phyloP scores from a whole-genome alignment of 306 rosid species.

The Inga leiocalycina region DNA sequence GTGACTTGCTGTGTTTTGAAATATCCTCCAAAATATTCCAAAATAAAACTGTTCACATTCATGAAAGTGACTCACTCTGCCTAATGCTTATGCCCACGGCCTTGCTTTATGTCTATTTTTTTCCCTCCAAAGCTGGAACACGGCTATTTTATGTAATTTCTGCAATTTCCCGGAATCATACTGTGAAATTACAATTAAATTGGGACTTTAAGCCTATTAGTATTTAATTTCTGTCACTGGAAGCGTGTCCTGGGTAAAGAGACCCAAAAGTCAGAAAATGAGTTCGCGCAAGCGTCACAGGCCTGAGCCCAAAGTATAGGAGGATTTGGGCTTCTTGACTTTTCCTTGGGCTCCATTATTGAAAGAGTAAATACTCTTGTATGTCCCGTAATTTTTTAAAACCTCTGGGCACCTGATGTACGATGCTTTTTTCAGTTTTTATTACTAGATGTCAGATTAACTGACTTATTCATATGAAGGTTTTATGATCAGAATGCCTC shows the following conservation, averaged over 20 bases:
- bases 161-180: neutral
- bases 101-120: neutral
- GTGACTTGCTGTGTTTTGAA: neutral
- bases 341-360: neutral
- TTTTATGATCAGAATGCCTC: rapidly evolving
- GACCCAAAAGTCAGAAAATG: neutral
- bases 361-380: neutral
- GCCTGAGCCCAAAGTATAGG: neutral
- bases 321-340: neutral
- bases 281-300: neutral
- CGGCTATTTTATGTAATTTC: neutral
- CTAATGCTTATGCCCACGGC: neutral
- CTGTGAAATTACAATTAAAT: too few relatives aligned
- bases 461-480: too few relatives aligned
- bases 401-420: too few relatives aligned
- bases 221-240: too few relatives aligned
- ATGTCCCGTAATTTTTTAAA: neutral
- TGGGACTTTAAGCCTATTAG: neutral
- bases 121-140: neutral
- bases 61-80: neutral
- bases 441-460: too few relatives aligned
- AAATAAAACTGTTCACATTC: neutral
- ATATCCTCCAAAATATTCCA: neutral
- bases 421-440: too few relatives aligned
- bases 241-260: neutral